Evolutionary conservation across 345 rosid genomes (phyloP).

Genomic region (Camelina laxa): DNA sequence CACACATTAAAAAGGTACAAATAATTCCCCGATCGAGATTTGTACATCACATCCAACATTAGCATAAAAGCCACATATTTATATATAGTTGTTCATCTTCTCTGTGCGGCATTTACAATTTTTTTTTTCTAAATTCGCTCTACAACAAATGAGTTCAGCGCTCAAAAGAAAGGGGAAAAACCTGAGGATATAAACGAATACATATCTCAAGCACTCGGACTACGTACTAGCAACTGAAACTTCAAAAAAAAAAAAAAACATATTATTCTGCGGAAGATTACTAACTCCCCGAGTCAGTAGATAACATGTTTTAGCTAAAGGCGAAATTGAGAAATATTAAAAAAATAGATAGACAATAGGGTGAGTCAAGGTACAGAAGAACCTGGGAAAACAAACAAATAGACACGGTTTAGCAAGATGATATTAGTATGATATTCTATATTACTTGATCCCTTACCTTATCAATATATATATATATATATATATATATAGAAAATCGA

Average conservation of each 20-base stretch:
- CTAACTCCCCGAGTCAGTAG: not conserved
- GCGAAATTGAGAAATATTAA: not conserved
- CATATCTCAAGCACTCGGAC: not conserved
- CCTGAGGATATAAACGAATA: not conserved
- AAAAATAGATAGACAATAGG: not conserved
- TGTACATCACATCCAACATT: not conserved
- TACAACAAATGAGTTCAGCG: not conserved
- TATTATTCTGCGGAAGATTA: not conserved
- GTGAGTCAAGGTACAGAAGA: not conserved
- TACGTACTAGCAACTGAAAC: too few relatives aligned
- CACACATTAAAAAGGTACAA: too few relatives aligned
- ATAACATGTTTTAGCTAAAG: not conserved
- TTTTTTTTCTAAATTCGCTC: not conserved
- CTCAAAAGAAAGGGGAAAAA: not conserved
- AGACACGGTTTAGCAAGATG: not conserved
- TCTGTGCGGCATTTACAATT: not conserved
- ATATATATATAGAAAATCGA: too few relatives aligned
- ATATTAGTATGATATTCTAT: not conserved
- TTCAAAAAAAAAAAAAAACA: not conserved
- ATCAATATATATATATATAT: not conserved
- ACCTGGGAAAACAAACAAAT: not conserved
- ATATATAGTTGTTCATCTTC: not conserved
- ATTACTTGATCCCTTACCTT: not conserved
- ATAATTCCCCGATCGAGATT: not conserved
- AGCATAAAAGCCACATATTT: not conserved